A percentile compares a stretch with the other conserved stretches of the same genome.
Evolutionary conservation across 805 yeast species (phyloP).

Genomic region (Wickerhamiella qilinensis): DNA sequence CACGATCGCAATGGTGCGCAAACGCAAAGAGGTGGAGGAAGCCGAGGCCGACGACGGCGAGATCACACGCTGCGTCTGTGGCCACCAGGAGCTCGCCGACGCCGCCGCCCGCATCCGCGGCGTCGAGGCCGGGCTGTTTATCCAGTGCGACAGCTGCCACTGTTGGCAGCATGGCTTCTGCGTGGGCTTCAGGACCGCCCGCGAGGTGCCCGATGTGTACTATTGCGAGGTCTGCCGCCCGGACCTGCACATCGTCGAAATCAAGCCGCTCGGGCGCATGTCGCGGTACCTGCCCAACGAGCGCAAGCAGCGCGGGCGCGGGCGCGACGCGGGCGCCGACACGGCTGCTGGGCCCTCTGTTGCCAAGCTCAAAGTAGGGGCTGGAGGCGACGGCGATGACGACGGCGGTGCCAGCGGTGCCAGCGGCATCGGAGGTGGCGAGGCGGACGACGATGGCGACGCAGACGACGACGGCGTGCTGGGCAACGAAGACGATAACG

Average conservation of each 20-base stretch:
- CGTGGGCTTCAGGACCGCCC: constrained; percentile 65
- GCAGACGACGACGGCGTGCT: not conserved
- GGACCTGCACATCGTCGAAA: constrained; percentile 48
- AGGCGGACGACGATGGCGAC: not conserved
- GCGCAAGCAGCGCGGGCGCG: not conserved
- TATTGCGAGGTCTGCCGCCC: constrained; percentile 92
- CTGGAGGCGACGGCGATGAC: too few species aligned
- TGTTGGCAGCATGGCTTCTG: constrained; percentile 98
- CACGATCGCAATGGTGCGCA: constrained; percentile 7
- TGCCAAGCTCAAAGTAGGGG: too few species aligned
- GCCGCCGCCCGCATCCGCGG: constrained; percentile 23
- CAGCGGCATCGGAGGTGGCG: too few species aligned
- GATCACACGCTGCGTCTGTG: constrained; percentile 40
- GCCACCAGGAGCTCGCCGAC: constrained; percentile 30
- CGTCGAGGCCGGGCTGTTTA: constrained; percentile 85
- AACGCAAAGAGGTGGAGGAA: constrained; percentile 5
- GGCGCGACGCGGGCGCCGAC: not conserved
- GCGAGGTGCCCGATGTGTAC: constrained; percentile 77
- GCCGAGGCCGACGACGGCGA: constrained; percentile 24
- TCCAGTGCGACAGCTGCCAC: constrained; percentile 87
- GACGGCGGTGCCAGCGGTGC: not conserved
- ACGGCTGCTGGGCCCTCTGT: too few species aligned
- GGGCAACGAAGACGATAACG: not conserved
- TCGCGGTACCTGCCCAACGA: constrained; percentile 34
- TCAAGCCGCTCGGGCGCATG: constrained; percentile 31